These are phyloP conservation scores for Tetrapisispora fleetii DNA, from an alignment of 805 yeast genomes.

Conservation along the genomic window DNA sequence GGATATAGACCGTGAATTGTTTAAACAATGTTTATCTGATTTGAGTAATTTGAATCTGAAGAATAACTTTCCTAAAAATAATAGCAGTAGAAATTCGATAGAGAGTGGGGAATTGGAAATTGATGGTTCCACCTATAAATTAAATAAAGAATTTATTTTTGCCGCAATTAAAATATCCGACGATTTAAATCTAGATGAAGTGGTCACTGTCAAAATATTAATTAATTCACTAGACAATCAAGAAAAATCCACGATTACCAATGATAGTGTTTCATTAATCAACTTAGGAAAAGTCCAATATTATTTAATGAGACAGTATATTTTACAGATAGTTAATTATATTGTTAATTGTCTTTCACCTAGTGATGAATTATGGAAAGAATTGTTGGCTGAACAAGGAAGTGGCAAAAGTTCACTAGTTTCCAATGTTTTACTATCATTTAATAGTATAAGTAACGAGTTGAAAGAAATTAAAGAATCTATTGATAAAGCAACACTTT, in stretches of 20 bases:
- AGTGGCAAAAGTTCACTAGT: not conserved
- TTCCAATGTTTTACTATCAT: constrained; percentile 38
- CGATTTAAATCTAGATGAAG: constrained; percentile 66
- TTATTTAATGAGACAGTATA: constrained; percentile 58
- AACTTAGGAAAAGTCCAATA: constrained; percentile 62
- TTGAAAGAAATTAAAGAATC: constrained; percentile 44
- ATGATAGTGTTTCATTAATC: constrained; percentile 26
- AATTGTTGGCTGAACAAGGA: constrained; percentile 3
- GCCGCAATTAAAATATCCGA: constrained; percentile 50
- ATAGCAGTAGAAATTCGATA: constrained; percentile 37
- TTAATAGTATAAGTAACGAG: constrained; percentile 48
- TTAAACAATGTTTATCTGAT: constrained; percentile 35
- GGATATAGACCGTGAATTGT: constrained; percentile 16
- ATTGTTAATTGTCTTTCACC: constrained; percentile 21
- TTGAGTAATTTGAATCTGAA: constrained; percentile 34
- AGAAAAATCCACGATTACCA: constrained; percentile 7
- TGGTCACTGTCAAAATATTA: constrained; percentile 55
- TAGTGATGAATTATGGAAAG: constrained; percentile 9
- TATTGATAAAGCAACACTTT: constrained; percentile 42
- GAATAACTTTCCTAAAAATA: constrained; percentile 34
- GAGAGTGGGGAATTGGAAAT: constrained; percentile 40
- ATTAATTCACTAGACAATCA: constrained; percentile 29
- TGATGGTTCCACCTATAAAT: constrained; percentile 35
- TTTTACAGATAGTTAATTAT: constrained; percentile 55
- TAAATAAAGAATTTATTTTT: constrained; percentile 58